phyloP scores from a whole-genome alignment of 305 asterid genomes.

The Fraxinus angustifolia region DNA sequence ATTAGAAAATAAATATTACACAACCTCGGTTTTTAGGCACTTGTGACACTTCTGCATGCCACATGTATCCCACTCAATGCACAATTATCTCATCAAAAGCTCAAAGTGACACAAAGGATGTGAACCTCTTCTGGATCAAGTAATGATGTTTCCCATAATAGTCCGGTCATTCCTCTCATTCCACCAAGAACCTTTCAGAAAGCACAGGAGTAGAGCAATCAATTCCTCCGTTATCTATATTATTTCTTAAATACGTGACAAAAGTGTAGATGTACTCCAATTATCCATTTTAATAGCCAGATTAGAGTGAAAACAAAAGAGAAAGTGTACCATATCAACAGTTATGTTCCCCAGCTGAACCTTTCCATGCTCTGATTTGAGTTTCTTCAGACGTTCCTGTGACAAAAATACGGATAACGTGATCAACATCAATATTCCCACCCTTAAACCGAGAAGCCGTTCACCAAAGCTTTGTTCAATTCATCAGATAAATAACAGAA shows the following conservation, averaged over 20 bases:
- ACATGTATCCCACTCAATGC: conserved; percentile 5
- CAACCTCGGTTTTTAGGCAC: neutral
- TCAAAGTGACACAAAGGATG: neutral
- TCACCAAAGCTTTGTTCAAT: neutral
- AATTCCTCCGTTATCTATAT: conserved; percentile 9
- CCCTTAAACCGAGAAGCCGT: neutral
- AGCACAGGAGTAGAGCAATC: conserved; percentile 12
- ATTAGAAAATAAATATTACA: neutral
- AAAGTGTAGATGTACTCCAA: neutral
- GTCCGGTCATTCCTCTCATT: conserved; percentile 95
- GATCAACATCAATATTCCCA: conserved; percentile 9
- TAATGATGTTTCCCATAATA: conserved; percentile 89
- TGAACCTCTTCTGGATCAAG: conserved; percentile 89
- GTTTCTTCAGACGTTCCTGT: conserved; percentile 77
- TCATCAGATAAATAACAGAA: neutral
- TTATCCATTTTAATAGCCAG: neutral
- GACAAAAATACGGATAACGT: neutral
- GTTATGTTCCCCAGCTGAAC: conserved; percentile 84
- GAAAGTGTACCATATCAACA: conserved; percentile 66
- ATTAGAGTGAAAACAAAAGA: conserved; percentile 10
- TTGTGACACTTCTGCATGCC: neutral
- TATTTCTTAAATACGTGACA: neutral
- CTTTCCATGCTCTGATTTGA: conserved; percentile 75
- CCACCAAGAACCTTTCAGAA: conserved; percentile 77
- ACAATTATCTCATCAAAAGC: conserved; percentile 10